phyloP scores from a whole-genome alignment of 306 rosid genomes.

The Rosa rugosa region DNA sequence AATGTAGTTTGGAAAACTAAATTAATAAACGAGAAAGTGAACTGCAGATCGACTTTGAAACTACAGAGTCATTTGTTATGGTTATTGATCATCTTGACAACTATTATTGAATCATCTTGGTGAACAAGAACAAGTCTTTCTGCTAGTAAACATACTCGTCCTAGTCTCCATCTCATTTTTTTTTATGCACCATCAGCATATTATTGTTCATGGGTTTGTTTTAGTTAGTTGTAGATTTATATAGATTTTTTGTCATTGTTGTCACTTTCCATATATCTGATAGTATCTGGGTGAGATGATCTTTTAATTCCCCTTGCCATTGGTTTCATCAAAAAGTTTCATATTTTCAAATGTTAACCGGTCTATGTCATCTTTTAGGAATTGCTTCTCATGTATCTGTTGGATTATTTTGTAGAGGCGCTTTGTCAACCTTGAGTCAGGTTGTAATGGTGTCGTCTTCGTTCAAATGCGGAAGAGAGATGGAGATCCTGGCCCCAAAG shows the following conservation, averaged over 20 bases:
- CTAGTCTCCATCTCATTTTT: not conserved
- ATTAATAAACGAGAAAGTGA: not conserved
- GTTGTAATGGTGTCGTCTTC: conserved; percentile 87
- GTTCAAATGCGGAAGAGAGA: conserved; percentile 83
- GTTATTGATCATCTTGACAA: not conserved
- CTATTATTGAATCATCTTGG: conserved; percentile 9
- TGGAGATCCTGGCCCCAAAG: conserved; percentile 71
- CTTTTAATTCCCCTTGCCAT: not conserved
- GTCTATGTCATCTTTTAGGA: not conserved
- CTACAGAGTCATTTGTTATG: not conserved
- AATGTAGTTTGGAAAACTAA: not conserved
- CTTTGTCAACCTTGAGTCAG: conserved; percentile 78
- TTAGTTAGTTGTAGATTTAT: not conserved
- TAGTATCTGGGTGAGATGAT: not conserved
- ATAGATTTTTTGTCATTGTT: not conserved
- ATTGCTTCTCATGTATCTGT: conserved; percentile 19
- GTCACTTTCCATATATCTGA: not conserved
- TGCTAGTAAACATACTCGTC: not conserved
- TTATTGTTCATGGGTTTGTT: not conserved
- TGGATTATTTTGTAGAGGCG: conserved; percentile 52
- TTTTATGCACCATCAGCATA: not conserved
- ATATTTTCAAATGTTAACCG: not conserved
- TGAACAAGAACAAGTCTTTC: not conserved
- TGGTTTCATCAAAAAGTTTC: not conserved
- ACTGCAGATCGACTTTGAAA: not conserved